phyloP scores from a whole-genome alignment of 179 eudicot genomes.

The Gypsophila paniculata region DNA sequence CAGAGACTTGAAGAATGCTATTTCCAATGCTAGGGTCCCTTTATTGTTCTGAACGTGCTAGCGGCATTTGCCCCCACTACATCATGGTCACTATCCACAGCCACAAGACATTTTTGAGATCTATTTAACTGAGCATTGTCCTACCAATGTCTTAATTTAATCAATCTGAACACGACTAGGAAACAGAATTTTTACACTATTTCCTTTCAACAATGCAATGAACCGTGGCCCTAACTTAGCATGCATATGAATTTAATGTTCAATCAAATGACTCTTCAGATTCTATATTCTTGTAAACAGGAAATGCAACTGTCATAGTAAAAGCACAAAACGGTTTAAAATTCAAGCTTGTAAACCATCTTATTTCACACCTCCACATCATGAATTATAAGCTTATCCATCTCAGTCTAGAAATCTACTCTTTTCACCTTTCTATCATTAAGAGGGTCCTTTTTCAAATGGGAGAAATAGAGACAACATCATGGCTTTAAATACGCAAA shows the following conservation, averaged over 20 bases:
- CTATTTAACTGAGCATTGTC: not conserved
- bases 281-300: not conserved
- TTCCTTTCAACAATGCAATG: not conserved
- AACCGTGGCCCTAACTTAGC: not conserved
- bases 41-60: not conserved
- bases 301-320: not conserved
- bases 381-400: slow-evolving; percentile 6
- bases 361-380: slow-evolving; percentile 8
- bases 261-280: not conserved
- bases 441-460: not conserved
- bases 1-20: no score
- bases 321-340: not conserved
- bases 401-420: not conserved
- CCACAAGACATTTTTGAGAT: not conserved
- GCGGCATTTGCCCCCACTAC: not conserved
- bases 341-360: not conserved
- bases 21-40: not conserved
- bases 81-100: not conserved
- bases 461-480: not conserved
- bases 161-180: not conserved
- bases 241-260: not conserved
- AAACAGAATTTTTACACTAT: not conserved
- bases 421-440: not conserved
- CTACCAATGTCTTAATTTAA: not conserved
- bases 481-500: not conserved